phyloP scores from a whole-genome alignment of 2,329 filamentous ascomycete species.

The Colletotrichum theobromicola region DNA sequence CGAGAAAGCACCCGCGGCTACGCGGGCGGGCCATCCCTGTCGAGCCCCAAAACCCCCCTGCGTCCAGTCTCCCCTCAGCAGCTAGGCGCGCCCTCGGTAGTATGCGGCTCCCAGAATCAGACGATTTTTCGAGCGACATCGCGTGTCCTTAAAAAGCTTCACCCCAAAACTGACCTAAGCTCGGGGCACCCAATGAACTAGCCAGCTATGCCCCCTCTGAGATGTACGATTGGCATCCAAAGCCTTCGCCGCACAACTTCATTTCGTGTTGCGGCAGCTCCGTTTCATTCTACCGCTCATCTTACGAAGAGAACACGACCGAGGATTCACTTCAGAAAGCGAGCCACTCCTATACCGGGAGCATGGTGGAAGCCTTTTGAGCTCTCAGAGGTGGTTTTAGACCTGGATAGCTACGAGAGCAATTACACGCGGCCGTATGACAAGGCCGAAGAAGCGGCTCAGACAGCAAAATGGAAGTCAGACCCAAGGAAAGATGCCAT shows the following conservation, averaged over 20 bases:
- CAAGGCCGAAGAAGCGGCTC: slow-evolving; percentile 37
- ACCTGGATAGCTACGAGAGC: slow-evolving; percentile 56
- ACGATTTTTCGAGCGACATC: neutral
- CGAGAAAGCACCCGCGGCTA: slow-evolving; percentile 15
- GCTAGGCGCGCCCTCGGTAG: neutral
- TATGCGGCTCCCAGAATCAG: slow-evolving; percentile 14
- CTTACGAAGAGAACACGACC: neutral
- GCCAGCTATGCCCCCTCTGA: neutral
- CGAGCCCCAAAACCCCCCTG: slow-evolving; percentile 5
- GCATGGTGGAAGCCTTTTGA: slow-evolving; percentile 25
- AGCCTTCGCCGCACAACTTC: neutral
- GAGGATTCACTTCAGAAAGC: slow-evolving; percentile 8
- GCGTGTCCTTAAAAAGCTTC: neutral
- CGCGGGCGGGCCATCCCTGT: slow-evolving; percentile 15
- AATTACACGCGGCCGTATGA: slow-evolving; percentile 47
- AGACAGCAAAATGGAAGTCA: slow-evolving; percentile 33
- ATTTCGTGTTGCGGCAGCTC: neutral
- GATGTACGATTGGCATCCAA: neutral
- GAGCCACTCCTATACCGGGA: neutral
- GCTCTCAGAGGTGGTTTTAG: slow-evolving; percentile 49
- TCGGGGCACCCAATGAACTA: neutral
- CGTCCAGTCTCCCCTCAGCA: neutral
- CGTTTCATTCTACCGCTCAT: neutral
- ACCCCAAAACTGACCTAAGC: neutral
- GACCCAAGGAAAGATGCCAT: slow-evolving; percentile 27